Conservation (phyloP, 2,329 filamentous ascomycete genomes). For the Penicillium sp. region DNA sequence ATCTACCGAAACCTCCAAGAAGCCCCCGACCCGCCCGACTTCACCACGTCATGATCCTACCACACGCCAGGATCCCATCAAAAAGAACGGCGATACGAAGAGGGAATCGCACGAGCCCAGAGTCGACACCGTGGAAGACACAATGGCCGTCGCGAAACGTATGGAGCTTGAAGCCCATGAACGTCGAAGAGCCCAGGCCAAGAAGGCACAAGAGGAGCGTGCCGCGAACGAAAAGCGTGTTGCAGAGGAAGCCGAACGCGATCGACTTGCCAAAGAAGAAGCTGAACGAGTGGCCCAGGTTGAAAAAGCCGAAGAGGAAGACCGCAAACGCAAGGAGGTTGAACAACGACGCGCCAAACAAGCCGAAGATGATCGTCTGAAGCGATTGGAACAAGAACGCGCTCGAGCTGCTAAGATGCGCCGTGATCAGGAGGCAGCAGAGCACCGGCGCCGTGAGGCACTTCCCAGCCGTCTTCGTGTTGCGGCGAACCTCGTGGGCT, state of each 20-base stretch:
- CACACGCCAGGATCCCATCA: conserved; percentile 9
- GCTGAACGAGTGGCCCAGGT: conserved; percentile 33
- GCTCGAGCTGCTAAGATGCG: conserved; percentile 42
- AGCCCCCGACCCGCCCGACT: conserved; percentile 4
- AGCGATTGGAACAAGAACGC: conserved; percentile 42
- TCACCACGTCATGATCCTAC: conserved; percentile 8
- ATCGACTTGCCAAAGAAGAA: conserved; percentile 33
- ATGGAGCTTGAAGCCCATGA: conserved; percentile 26
- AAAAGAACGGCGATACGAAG: conserved; percentile 27
- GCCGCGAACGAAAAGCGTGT: conserved; percentile 28
- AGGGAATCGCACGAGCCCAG: conserved; percentile 30
- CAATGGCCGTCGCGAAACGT: conserved; percentile 31
- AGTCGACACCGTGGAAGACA: conserved; percentile 25
- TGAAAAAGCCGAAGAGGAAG: conserved; percentile 44
- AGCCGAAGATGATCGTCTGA: conserved; percentile 47
- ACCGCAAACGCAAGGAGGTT: conserved; percentile 41
- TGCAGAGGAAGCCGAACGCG: conserved; percentile 27
- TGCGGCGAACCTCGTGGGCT: conserved; percentile 45
- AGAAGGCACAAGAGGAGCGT: conserved; percentile 32
- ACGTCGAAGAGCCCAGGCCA: conserved; percentile 23
- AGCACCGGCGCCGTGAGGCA: conserved; percentile 45
- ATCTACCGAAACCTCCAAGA: conserved; percentile 11
- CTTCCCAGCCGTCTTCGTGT: conserved; percentile 45
- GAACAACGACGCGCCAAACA: conserved; percentile 43
- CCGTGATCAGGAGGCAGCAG: conserved; percentile 45